These are phyloP conservation scores for Haplosporangium sp. DNA, from an alignment of 371 early-diverging fungal species.

Conservation along the genomic window DNA sequence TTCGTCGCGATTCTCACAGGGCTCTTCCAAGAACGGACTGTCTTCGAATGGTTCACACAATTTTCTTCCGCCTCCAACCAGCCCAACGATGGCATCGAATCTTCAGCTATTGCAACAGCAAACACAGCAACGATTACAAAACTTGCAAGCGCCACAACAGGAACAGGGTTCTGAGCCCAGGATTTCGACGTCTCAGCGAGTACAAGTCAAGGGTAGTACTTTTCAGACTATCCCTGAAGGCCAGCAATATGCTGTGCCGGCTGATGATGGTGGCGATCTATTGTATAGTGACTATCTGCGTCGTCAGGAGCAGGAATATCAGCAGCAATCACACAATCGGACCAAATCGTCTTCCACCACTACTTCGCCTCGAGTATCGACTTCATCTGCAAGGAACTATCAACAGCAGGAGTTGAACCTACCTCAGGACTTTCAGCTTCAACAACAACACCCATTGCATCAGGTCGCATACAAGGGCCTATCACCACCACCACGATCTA, in stretches of 20 bases:
- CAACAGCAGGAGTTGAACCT: not conserved
- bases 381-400: no score
- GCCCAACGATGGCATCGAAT: not conserved
- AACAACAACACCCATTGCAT: not conserved
- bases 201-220: not conserved
- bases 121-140: not conserved
- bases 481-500: not conserved
- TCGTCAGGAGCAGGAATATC: no score
- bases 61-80: not conserved
- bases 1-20: constrained; percentile 1
- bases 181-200: constrained; percentile 4
- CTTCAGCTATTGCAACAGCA: not conserved
- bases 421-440: not conserved
- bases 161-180: constrained; percentile 5
- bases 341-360: no score
- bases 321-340: no score
- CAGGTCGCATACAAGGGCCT: no score
- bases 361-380: no score
- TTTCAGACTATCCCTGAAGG: no score
- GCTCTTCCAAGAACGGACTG: constrained; percentile 12
- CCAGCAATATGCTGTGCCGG: no score
- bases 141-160: not conserved
- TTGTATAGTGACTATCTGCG: no score
- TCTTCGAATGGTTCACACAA: not conserved
- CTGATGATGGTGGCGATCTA: no score